Percentiles rank a stretch among this genome's conserved stretches.
Evolutionary conservation across 495 filamentous ascomycete genomes (phyloP).

Genomic region (Penicillium malachiteum): DNA sequence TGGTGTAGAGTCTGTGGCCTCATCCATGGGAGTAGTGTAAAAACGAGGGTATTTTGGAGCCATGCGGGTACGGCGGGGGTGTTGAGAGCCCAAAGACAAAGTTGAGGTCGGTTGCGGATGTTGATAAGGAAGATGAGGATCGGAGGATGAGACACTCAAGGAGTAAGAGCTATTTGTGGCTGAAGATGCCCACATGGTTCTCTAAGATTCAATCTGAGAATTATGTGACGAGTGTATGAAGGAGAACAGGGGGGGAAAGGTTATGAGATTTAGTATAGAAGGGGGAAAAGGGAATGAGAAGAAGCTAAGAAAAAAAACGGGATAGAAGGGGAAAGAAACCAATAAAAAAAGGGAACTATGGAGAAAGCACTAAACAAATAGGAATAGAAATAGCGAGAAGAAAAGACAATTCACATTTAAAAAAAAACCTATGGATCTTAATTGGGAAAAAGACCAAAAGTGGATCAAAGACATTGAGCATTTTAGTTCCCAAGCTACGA

Average conservation of each 20-base stretch:
- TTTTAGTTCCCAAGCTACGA: conserved; percentile 23
- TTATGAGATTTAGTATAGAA: not conserved
- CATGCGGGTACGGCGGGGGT: conserved; percentile 22
- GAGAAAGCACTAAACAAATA: not conserved
- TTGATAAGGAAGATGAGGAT: conserved; percentile 31
- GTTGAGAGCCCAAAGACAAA: conserved; percentile 26
- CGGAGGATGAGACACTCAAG: conserved; percentile 30
- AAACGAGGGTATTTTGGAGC: conserved; percentile 35
- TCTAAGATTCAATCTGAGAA: not conserved
- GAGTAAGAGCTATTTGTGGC: conserved; percentile 27
- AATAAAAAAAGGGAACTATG: conserved; percentile 6
- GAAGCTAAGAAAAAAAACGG: conserved; percentile 4
- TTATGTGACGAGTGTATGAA: not conserved
- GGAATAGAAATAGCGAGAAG: conserved; percentile 14
- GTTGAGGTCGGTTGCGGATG: conserved; percentile 25
- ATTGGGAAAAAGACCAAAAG: conserved; percentile 27
- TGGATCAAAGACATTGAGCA: conserved; percentile 29
- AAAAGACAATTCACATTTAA: conserved; percentile 8
- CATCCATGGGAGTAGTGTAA: conserved; percentile 40
- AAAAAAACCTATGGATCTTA: conserved; percentile 1
- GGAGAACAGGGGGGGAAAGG: not conserved
- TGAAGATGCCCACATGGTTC: conserved; percentile 31
- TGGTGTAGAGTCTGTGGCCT: conserved; percentile 35
- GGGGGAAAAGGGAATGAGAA: conserved; percentile 12
- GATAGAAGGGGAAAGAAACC: conserved; percentile 16